Base-by-base conservation (phyloP, 768 basidiomycete genomes). In the Tulasnella calospora region DNA sequence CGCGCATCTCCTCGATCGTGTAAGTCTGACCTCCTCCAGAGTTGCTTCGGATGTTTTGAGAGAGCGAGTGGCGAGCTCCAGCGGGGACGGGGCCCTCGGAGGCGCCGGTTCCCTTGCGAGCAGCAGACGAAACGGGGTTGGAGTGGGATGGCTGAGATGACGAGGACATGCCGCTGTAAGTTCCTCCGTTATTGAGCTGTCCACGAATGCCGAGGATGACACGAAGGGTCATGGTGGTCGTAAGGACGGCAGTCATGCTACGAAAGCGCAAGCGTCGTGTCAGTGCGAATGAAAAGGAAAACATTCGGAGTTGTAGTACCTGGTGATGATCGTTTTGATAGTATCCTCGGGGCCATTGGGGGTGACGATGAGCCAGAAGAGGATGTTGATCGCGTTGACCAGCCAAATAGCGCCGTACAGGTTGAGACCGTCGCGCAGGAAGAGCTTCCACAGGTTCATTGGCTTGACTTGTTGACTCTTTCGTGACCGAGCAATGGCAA, bases 391-490 rank as follows among this genome's bases (percentile, higher is more conserved):
- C 84, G 93, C 88, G 88, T 95, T 94, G 81, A 94, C 91, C 81
- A 91, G 81, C 87, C 90, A 91, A 83, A 95, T 89, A 46, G 94
- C 91, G 78, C 89, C 92, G 82, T 94, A 95, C 79, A 95, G 89
- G 85, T 94, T 94, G 81, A 95, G 89, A 21, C 93, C 92, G 83
- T 95, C 94, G 79, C 94, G 92, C 79, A 95, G 92, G 93, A 94
- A 94, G 81, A 95, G 87, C 82, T 94, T 93, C 94, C 94, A 95
- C 40, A 87, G 86, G 76, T 86, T 87, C 76, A 94, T 84, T 1
- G 85, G 88, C 81, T 92, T 93, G 40, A 85, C 82, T 77, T 87
- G 79, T 80, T 90, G 88, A 2, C 91, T 92, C 73, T 85, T 83
- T 80, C 90, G 81, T 33, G 91, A 92, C 73, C 91, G 90, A 70